Base-by-base conservation (phyloP, 2,329 filamentous ascomycete genomes). In the Trichoderma harzianum region DNA sequence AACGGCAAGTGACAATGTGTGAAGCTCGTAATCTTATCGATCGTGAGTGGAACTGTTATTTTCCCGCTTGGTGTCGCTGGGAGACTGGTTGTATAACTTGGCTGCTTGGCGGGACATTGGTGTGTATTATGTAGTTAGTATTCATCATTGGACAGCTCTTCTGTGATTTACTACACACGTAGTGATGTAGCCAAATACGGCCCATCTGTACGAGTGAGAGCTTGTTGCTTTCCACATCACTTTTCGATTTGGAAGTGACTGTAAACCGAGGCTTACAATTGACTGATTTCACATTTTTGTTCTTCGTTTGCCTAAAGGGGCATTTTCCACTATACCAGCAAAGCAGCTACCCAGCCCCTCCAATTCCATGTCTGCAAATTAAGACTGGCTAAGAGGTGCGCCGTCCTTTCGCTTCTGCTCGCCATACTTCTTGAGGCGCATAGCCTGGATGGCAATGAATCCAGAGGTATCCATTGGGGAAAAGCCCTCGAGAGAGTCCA, bases 361-460 rank as follows among this genome's bases (percentile, higher is more conserved):
- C 18, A 43, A 43, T 43, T 2, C 39, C 39, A 43, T 43, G 0
- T 43, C 1, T 43, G 7, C 18, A 43, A n/a, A 8, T 21, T 51
- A 51, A 12, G 43, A 51, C 43, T 51, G 18, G 43, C 18, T 51
- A 21, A 51, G 43, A 21, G 73, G 86, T 3, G 18, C 43, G n/a
- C 43, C 43, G 2, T 58, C 75, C 75, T 76, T 75, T 64, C 79
- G 78, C 79, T 81, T 82, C 61, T 73, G 70, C 39, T 39, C 74
- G 24, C 78, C 79, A 36, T 81, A 81, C 76, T 83, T 91, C 82
- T 89, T 84, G 64, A 92, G 83, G 58, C 88, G 85, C 75, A 92
- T 92, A 74, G 88, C 88, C 78, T 95, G 86, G 76, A 94, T 90
- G 69, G 86, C 86, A 78, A 95, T 90, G 78, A 91, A 91, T 30